A percentile compares a stretch with the other conserved stretches of the same genome.
phyloP scores from a whole-genome alignment of 106 monocot genomes.

The Chionographis japonica region DNA sequence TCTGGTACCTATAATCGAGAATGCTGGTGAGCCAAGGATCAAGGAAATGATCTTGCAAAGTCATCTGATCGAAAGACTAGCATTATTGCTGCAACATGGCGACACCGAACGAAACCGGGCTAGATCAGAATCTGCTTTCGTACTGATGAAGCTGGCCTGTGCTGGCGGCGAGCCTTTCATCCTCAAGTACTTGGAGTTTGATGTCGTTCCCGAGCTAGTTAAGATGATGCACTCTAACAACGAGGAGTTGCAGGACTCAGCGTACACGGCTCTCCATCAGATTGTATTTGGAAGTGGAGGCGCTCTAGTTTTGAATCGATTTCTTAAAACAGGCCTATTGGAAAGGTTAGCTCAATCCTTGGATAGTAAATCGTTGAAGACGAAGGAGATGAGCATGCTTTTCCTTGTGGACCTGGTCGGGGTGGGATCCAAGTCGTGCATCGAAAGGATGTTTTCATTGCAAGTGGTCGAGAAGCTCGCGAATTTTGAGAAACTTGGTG shows the following conservation, averaged over 20 bases:
- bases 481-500: conserved; percentile 28
- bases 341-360: conserved; percentile 25
- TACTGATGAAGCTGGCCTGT: conserved; percentile 47
- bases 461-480: conserved; percentile 40
- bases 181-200: conserved; percentile 19
- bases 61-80: conserved; percentile 26
- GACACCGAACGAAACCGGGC: conserved; percentile 6
- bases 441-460: conserved; percentile 33
- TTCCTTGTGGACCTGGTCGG: conserved; percentile 33
- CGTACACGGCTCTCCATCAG: conserved; percentile 45
- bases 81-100: conserved; percentile 13
- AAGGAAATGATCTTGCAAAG: conserved; percentile 37
- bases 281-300: conserved; percentile 38
- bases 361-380: conserved; percentile 28
- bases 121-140: conserved; percentile 31
- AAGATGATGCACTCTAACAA: conserved; percentile 36
- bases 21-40: conserved; percentile 21
- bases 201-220: conserved; percentile 28
- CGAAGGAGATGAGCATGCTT: conserved; percentile 28
- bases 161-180: conserved; percentile 30
- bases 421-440: conserved; percentile 29
- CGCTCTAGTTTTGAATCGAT: conserved; percentile 15
- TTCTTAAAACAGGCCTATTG: conserved; percentile 17
- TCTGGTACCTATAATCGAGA: conserved; percentile 37
- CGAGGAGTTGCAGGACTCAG: conserved; percentile 41